Conservation (phyloP, 1,284 basidiomycete genomes). For the Tylopilus orsonianus region DNA sequence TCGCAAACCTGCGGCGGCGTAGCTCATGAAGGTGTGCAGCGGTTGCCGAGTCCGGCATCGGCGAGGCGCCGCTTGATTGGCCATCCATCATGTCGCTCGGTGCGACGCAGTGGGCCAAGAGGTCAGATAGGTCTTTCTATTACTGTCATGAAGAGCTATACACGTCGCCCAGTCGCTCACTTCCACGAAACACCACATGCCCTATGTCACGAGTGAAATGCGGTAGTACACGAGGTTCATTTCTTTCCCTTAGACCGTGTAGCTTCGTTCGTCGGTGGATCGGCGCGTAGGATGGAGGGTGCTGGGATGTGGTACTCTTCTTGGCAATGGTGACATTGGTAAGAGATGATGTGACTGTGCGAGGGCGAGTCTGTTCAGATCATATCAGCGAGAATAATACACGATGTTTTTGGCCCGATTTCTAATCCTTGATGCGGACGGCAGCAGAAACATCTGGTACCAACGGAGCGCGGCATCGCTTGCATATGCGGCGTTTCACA, state of each 20-base stretch:
- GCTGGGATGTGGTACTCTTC: constrained; percentile 60
- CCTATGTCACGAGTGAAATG: constrained; percentile 59
- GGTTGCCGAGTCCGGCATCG: constrained; percentile 80
- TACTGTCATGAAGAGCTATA: no score
- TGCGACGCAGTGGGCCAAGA: constrained; percentile 93
- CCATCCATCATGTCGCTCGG: constrained; percentile 99
- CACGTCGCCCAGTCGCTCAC: constrained; percentile 49
- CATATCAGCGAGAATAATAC: constrained; percentile 2
- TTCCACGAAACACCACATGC: constrained; percentile 63
- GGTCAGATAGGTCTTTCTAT: no score
- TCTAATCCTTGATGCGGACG: constrained; percentile 68
- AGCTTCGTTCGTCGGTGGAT: background rate
- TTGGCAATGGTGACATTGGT: constrained; percentile 57
- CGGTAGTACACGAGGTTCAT: constrained; percentile 42
- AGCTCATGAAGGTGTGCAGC: constrained; percentile 94
- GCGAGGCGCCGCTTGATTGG: constrained; percentile 86
- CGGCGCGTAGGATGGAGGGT: constrained; percentile 40
- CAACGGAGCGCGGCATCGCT: constrained; percentile 61
- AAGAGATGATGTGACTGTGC: constrained; percentile 54
- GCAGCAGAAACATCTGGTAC: constrained; percentile 65
- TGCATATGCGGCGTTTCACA: constrained; percentile 76
- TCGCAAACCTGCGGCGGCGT: constrained; percentile 98
- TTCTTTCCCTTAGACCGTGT: constrained; percentile 17
- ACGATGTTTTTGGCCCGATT: constrained; percentile 26
- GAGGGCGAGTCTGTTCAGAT: constrained; percentile 43